Base-by-base conservation (phyloP, 345 rosid species). In the Lepidium sativum region DNA sequence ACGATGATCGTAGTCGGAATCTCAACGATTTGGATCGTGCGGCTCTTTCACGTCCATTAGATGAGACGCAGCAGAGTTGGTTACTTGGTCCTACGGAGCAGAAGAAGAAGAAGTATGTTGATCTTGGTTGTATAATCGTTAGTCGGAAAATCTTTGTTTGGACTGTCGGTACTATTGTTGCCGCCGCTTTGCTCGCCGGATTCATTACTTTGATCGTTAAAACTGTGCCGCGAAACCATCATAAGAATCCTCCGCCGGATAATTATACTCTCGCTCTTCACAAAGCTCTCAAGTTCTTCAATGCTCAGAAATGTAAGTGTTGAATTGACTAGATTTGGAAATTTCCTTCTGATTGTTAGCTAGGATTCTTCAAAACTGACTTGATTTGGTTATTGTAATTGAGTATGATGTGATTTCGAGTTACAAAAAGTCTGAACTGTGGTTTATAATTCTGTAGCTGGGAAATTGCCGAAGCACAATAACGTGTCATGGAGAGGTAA, bases 61-160 rank as follows among this genome's bases (percentile, higher is more conserved):
- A 94, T 37, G 96, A 94, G 84, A 94, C 96, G 12, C 99, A 94
- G 76, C 97, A 94, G 83, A 94, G 99, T 72, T 94, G 99, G 99
- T 80, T 94, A 4, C 86, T 94, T 9, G 95, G 95, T 9, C 99
- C 96, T 1, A 64, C 84, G 1, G 99, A 94, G 80, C 83, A 90
- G 80, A 84, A 94, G 89, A 94, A 94, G 95, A 94, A 90, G 85
- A 85, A 81, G 70, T 88, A 94, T 27, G 99, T 90, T 2, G 97
- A 94, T 81, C 86, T 94, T 8, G 99, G 99, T 0, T 94, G 97
- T 68, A 83, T 90, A 78, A 90, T 90, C 62, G 96, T 94, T 43
- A 90, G 97, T 80, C 92, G 96, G 45, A 86, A 88, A 91, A 86
- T 95, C 84, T 91, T 95, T 43, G 74, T 83, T 3, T 95, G 97